phyloP scores from a whole-genome alignment of 192 early-diverging fungal species.

The Obelidium mucronatum region DNA sequence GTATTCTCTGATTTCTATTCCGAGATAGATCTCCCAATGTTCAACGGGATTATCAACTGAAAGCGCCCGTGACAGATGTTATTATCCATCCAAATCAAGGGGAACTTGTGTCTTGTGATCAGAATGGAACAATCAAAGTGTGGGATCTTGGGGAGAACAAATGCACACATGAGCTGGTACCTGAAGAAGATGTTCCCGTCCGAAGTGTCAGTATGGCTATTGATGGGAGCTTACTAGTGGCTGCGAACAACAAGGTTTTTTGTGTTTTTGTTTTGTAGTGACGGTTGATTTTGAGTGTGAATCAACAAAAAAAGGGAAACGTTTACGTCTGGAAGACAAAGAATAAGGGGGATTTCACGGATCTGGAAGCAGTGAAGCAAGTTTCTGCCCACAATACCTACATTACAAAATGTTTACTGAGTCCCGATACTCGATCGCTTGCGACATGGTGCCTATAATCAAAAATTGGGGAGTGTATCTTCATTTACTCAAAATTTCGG shows the following conservation, averaged over 20 bases:
- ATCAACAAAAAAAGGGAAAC: constrained; percentile 61
- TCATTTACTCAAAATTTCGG: too few relatives aligned
- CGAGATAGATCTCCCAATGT: constrained; percentile 57
- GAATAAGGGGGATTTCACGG: constrained; percentile 51
- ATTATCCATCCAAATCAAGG: constrained; percentile 72
- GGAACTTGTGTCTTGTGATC: constrained; percentile 67
- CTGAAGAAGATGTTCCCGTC: constrained; percentile 81
- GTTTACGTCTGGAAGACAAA: constrained; percentile 64
- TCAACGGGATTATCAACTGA: constrained; percentile 66
- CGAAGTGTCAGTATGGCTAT: constrained; percentile 83
- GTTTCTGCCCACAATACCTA: constrained; percentile 83
- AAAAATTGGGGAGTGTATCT: too few relatives aligned
- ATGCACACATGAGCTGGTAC: constrained; percentile 68
- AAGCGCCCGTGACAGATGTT: constrained; percentile 64
- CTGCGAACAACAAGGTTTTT: constrained; percentile 84
- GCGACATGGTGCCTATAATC: constrained; percentile 13
- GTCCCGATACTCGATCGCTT: constrained; percentile 79
- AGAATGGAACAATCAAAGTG: constrained; percentile 62
- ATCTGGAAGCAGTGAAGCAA: constrained; percentile 74
- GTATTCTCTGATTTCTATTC: background rate
- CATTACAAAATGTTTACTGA: constrained; percentile 82
- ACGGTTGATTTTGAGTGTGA: background rate
- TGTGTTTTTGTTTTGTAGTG: background rate
- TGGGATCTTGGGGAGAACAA: constrained; percentile 68
- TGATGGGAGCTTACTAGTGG: constrained; percentile 81